Conservation (phyloP, 2,329 filamentous ascomycete genomes). For the Sclerotinia spermophila region DNA sequence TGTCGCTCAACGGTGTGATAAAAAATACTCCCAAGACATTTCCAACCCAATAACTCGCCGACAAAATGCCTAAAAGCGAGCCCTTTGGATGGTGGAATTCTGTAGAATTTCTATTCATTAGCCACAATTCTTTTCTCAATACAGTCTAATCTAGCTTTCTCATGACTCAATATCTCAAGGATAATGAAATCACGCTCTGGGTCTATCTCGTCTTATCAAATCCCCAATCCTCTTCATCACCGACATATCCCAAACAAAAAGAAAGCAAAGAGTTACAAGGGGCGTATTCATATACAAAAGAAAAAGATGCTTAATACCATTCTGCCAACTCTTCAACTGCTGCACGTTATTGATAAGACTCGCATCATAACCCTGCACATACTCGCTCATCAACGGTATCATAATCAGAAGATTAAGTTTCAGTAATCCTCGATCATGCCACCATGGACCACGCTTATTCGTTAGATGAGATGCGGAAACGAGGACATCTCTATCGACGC, state of each 20-base stretch:
- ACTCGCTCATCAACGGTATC: slow-evolving; percentile 27
- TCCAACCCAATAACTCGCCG: slow-evolving; percentile 26
- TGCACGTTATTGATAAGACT: slow-evolving; percentile 27
- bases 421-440: slow-evolving; percentile 23
- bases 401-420: slow-evolving; percentile 25
- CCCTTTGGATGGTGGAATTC: slow-evolving; percentile 24
- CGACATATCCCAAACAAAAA: neutral
- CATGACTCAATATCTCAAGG: neutral
- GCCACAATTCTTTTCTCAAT: neutral
- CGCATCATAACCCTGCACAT: slow-evolving; percentile 25
- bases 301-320: slow-evolving; percentile 16
- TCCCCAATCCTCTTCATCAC: too few relatives aligned
- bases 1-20: slow-evolving; percentile 21
- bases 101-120: slow-evolving; percentile 6
- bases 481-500: neutral
- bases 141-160: neutral
- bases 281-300: neutral
- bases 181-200: neutral
- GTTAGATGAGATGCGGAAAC: slow-evolving; percentile 17
- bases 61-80: slow-evolving; percentile 22
- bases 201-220: too few relatives aligned
- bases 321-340: slow-evolving; percentile 23
- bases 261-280: neutral
- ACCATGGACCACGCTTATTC: slow-evolving; percentile 24
- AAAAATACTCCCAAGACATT: slow-evolving; percentile 26